Percentiles rank a stretch among this genome's conserved stretches.
Conservation (phyloP, 2,329 filamentous ascomycete genomes). For the Aspergillus persii region DNA sequence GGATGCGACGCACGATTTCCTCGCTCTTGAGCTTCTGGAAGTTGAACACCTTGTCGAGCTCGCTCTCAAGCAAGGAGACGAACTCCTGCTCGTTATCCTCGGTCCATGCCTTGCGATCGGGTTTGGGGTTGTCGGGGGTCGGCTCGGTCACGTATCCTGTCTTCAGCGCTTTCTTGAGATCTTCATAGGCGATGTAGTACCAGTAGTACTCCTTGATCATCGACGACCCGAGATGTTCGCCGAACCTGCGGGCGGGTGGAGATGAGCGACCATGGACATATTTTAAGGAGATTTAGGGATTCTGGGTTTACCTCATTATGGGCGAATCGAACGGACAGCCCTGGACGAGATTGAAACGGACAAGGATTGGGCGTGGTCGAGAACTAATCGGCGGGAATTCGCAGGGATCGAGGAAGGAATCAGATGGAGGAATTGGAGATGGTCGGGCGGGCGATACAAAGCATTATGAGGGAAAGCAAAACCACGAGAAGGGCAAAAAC, state of each 20-base stretch:
- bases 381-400: neutral
- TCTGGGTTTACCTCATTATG: conserved; percentile 13
- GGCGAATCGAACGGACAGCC: neutral
- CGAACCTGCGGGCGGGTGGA: conserved; percentile 61
- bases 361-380: neutral
- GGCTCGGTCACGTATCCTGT: conserved; percentile 60
- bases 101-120: conserved; percentile 69
- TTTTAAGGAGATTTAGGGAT: neutral
- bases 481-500: neutral
- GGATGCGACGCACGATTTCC: conserved; percentile 89
- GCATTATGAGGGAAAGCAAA: neutral
- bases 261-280: conserved; percentile 16
- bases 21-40: conserved; percentile 97
- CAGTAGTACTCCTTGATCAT: conserved; percentile 96
- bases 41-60: conserved; percentile 95
- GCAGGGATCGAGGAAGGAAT: neutral
- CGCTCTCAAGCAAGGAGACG: conserved; percentile 78
- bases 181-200: conserved; percentile 98
- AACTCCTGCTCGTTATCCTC: conserved; percentile 91
- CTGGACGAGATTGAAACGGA: neutral
- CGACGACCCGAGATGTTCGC: conserved; percentile 92
- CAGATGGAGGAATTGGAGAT: neutral
- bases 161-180: conserved; percentile 83
- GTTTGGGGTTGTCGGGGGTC: conserved; percentile 46
- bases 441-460: neutral